Evolutionary conservation across 345 rosid genomes (phyloP), one percentile per base, ranked within the genome.

Genomic region (Fremontodendron californicum): DNA sequence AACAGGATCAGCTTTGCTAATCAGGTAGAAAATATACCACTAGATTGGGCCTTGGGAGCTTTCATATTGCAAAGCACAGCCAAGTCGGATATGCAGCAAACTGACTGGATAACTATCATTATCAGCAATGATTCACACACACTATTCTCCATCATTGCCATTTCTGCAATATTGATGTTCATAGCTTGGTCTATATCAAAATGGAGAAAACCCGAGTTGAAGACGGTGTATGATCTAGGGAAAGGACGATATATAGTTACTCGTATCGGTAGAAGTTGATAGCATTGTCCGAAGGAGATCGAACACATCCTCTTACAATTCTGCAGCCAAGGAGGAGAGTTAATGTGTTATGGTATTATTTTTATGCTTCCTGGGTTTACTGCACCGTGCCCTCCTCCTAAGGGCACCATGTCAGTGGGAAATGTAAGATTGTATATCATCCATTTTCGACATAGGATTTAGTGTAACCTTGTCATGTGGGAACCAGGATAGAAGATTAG

Each of bases 31-130:
- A 87, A 87, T 66, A 84, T 85, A 75, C 95, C 96, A 9, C 94
- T 96, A 2, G 99, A 93, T 75, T 93, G 98, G 98, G 94, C 99
- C 42, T 77, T 91, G 72, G 98, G 99, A 71, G 94, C 98, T 78
- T 93, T 93, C 86, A 93, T 96, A 80, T 77, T 90, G 84, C 91
- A 87, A 40, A 90, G 85, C 80, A 79, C 81, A 31, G 63, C 82
- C 61, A 75, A 76, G 45, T 77, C 75, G 40, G 79, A 82, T 73
- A 57, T 61, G 62, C 76, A 79, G 79, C 82, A 83, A 33, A 71
- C 61, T 58, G 81, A 78, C 82, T 90, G 94, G 95, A 81, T 89
- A 52, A 13, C 80, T 42, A 65, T 71, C 82, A 64, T 89, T 65
- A 55, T 87, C 23, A 77, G 80, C 77, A 82, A 83, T 45, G 89